Evolutionary conservation across 495 filamentous ascomycete species (phyloP), one percentile per base, ranked within the genome.

Genomic region (Aspergillus campestris): DNA sequence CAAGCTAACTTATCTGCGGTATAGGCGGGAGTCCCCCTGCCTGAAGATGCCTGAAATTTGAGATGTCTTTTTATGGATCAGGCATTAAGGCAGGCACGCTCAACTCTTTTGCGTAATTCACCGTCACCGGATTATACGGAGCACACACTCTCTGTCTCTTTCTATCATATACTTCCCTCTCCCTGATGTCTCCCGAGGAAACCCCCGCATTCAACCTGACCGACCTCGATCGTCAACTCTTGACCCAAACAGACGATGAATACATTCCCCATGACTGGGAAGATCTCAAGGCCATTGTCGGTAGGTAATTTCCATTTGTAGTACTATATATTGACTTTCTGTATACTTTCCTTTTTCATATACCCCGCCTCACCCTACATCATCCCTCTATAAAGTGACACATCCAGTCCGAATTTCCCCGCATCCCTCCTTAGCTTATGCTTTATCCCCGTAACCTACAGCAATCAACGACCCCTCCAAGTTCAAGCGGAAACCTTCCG

Each of bases 401-500:
- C n/a, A 13, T 14, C 42, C 31, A 6, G 28, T 34, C 31, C 44
- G 7, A 13, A 28, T 32, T 32, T 29, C 8, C 33, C 5, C n/a
- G 10, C 7, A 18, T 10, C 42, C 8, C 31, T 27, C 32, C 10
- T 27, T 15, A 14, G 38, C 29, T 39, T 28, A 34, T 24, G 18
- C 1, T 24, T 31, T 18, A 34, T 31, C 42, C 40, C 48, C 42
- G 36, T 30, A 39, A 42, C 38, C 37, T 32, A 39, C 50, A 85
- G 82, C 72, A 29, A 67, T 72, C 15, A 92, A 94, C 59, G 74
- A 85, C 37, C 84, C 95, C 53, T 77, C 72, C 27, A 72, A 81
- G 9, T 74, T 97, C 29, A 86, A 86, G 64, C 79, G 91, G 47
- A 82, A 80, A 61, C 91, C 91, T 29, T 88, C 83, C 48, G 86